Evolutionary conservation across 257 asterid genomes (phyloP), one percentile per base, ranked within the genome.

Genomic region (Galeopsis tetrahit): DNA sequence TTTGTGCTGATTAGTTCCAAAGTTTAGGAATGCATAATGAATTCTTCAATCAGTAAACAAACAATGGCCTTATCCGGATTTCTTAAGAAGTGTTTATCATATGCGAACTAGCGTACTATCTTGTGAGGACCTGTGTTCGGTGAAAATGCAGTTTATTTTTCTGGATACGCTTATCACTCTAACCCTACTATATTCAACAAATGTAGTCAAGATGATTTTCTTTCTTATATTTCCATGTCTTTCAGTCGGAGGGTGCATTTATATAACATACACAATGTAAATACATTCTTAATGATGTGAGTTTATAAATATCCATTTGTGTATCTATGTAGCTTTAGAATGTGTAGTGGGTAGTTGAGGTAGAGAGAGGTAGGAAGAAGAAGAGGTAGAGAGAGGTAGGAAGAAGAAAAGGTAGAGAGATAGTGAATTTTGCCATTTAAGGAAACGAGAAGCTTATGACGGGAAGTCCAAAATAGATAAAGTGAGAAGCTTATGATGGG

Each of bases 191-290:
- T 31, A 7, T 57, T 57, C 67, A 70, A 57, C 7, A 15, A 48
- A 40, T 15, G n/a, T 15, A 60, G 34, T 46, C 76, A 71, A 46
- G 38, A 72, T 51, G n/a, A 48, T 32, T 72, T 36, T 10, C 15
- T 73, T 44, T 55, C 60, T 55, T 17, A 1, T n/a, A n/a, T 15
- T 7, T 10, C 40, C 59, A 38, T 13, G n/a, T 3, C 53, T 49
- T 36, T 36, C 32, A 10, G 31, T 4, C 8, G 66, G 17, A 32
- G 62, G 49, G 39, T 52, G 75, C 65, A 72, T 55, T 63, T 38
- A 7, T 31, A 39, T n/a, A 4, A 46, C 48, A 32, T 28, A 31
- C 40, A 10, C 13, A 51, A 11, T 42, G 63, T 70, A 53, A 62
- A 15, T 6, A 5, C 60, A 63, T 28, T 52, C 35, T 55, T 13